phyloP scores from a whole-genome alignment of 2,329 filamentous ascomycete genomes.

The Sporothrix brunneoviolacea region DNA sequence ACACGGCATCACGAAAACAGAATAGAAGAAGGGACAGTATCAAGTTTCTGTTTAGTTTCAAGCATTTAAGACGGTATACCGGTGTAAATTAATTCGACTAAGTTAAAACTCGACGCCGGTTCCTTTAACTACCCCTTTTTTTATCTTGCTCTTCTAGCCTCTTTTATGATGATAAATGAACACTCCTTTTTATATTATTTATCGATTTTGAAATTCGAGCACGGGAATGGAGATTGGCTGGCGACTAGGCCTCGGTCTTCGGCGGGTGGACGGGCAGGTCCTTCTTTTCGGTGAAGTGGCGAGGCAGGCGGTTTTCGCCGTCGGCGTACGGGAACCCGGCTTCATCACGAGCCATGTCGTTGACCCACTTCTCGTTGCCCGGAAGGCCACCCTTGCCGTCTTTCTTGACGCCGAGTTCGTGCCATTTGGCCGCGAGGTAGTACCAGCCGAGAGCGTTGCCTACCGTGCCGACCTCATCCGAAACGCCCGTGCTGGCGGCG shows the following conservation, averaged over 20 bases:
- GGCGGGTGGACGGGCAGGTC: neutral
- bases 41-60: no score
- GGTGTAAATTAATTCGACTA: no score
- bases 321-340: conserved; percentile 52
- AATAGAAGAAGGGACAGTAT: no score
- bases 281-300: conserved; percentile 32
- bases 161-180: no score
- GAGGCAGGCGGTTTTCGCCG: conserved; percentile 55
- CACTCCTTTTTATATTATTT: no score
- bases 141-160: neutral
- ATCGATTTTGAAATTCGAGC: no score
- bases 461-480: conserved; percentile 75
- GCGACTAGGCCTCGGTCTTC: neutral
- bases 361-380: conserved; percentile 62
- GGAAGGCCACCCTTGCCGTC: conserved; percentile 37
- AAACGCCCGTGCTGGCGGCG: conserved; percentile 60
- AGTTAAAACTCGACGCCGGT: no score
- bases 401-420: conserved; percentile 44
- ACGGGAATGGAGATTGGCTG: no score
- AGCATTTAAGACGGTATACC: no score
- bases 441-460: conserved; percentile 72
- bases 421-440: conserved; percentile 64
- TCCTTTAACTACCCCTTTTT: no score
- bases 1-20: neutral
- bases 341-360: conserved; percentile 64